Percentiles rank a stretch among this genome's conserved stretches.
phyloP scores from a whole-genome alignment of 805 yeast species.

The Kuraishia cidri region DNA sequence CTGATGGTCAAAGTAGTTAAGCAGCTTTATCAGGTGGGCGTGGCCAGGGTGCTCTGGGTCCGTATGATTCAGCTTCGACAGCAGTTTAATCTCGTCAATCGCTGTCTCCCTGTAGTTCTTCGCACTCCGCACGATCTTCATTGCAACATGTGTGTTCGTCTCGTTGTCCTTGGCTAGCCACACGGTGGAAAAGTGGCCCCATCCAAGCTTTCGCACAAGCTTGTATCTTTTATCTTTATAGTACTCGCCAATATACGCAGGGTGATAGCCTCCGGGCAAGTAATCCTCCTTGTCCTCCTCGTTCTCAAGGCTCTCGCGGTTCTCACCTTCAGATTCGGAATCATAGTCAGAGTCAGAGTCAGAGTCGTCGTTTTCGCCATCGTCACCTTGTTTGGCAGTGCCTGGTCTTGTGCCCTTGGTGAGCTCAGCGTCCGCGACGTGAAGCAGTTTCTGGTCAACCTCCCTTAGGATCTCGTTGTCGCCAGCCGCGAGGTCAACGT shows the following conservation, averaged over 20 bases:
- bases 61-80: conserved; percentile 55
- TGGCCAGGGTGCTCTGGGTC: conserved; percentile 74
- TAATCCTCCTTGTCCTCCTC: conserved; percentile 88
- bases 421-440: conserved; percentile 11
- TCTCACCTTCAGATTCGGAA: conserved; percentile 20
- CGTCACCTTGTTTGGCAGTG: conserved; percentile 1
- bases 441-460: conserved; percentile 15
- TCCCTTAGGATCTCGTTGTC: conserved; percentile 17
- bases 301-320: conserved; percentile 29
- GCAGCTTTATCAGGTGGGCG: conserved; percentile 65
- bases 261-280: conserved; percentile 91
- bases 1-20: conserved; percentile 76
- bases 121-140: conserved; percentile 90
- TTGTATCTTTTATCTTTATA: conserved; percentile 67
- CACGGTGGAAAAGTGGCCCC: conserved; percentile 98
- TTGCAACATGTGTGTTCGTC: conserved; percentile 71
- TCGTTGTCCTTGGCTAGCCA: conserved; percentile 73
- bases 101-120: conserved; percentile 91
- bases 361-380: conserved; percentile 6
- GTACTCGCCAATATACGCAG: conserved; percentile 80
- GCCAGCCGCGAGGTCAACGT: conserved; percentile 2
- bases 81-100: conserved; percentile 78
- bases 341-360: conserved; percentile 25
- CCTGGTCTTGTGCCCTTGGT: conserved; percentile 6
- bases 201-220: conserved; percentile 84